Evolutionary conservation across 495 filamentous ascomycete genomes (phyloP), one percentile per base, ranked within the genome.

Genomic region (Articulospora tetracladia): DNA sequence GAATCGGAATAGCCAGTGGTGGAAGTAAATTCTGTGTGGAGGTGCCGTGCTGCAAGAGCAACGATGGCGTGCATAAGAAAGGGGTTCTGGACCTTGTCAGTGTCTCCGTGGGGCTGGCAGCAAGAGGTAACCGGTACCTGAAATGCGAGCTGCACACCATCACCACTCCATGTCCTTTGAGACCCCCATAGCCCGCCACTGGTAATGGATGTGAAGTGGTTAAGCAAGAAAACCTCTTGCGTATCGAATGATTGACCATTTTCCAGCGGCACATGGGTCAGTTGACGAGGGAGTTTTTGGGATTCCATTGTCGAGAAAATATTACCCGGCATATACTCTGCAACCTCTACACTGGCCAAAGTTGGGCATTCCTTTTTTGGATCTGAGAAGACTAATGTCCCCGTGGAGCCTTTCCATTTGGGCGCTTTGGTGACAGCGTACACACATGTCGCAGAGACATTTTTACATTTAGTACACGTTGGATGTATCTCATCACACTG

Each of bases 21-120:
- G 7, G 25, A 1, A 39, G 17, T 41, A 27, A 36, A 12, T 19
- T 34, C 25, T 20, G 11, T 48, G 13, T 53, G 53, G 17, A 62
- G 22, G 27, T 62, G 54, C 3, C 60, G 54, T 30, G 60, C 60
- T 0, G 60, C 23, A 6, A 58, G 22, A 15, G 41, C 34, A 6
- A 62, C 11, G 22, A 62, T 53, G 3, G 60, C 60, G 27, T 62
- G 60, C 32, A 62, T 47, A 22, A 62, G 54, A 26, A 57, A 62
- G 12, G 50, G 52, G 41, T 62, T 28, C 60, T 62, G n/a, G 1
- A 24, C 30, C 10, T n/a, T 53, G 19, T 52, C 3, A 49, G n/a
- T 28, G 20, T 13, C n/a, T n/a, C 6, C 22, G 39, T 26, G 24
- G 30, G 22, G 23, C 26, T 53, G 10, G 15, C 17, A 12, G 22